These are phyloP conservation scores for Arthonia radiata DNA, from an alignment of 495 filamentous ascomycete genomes.

Conservation along the genomic window DNA sequence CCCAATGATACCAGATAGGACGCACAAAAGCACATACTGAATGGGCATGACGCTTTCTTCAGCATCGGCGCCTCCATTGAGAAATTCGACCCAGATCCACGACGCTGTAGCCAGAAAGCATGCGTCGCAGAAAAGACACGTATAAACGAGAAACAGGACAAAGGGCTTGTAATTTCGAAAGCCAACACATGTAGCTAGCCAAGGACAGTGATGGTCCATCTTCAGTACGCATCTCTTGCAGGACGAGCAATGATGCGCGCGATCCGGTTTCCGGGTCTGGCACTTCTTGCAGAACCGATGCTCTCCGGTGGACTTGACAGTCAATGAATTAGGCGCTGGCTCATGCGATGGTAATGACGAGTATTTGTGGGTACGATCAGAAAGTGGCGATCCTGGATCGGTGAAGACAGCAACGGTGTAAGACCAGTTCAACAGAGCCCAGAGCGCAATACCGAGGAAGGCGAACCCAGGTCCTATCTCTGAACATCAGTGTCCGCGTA, in stretches of 20 bases:
- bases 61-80: constrained; percentile 29
- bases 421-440: constrained; percentile 55
- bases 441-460: constrained; percentile 42
- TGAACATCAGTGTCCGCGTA: constrained; percentile 13
- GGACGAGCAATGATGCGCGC: constrained; percentile 85
- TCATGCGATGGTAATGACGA: constrained; percentile 38
- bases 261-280: constrained; percentile 76
- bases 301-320: constrained; percentile 72
- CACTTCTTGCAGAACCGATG: constrained; percentile 93
- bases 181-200: constrained; percentile 89
- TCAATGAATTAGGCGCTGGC: constrained; percentile 39
- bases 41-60: constrained; percentile 56
- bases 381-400: constrained; percentile 47
- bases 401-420: constrained; percentile 89
- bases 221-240: constrained; percentile 86
- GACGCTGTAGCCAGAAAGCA: constrained; percentile 43
- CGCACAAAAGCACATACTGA: constrained; percentile 68
- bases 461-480: constrained; percentile 16
- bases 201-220: constrained; percentile 99
- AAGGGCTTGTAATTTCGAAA: constrained; percentile 90
- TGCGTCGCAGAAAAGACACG: constrained; percentile 61
- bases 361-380: constrained; percentile 23
- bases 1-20: constrained; percentile 74
- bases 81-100: constrained; percentile 65
- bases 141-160: constrained; percentile 80